Conservation (phyloP, 768 basidiomycete genomes). For the Boletus pseudopeckii region DNA sequence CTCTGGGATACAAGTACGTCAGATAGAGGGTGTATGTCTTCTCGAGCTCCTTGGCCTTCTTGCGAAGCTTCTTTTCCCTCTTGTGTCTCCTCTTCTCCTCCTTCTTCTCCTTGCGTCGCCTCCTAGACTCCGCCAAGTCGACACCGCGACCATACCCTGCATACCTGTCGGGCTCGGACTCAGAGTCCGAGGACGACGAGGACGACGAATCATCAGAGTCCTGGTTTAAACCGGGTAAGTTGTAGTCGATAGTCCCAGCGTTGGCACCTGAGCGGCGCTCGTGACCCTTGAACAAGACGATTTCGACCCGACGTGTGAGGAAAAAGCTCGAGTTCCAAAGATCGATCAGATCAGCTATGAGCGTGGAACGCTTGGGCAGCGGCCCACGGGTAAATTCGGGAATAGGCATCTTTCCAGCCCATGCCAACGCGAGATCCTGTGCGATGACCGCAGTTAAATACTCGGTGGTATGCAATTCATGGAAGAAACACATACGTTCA, state of each 20-base stretch:
- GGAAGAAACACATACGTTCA: slow-evolving; percentile 50
- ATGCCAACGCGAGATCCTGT: slow-evolving; percentile 71
- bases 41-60: slow-evolving; percentile 56
- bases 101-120: slow-evolving; percentile 50
- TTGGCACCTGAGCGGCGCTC: slow-evolving; percentile 70
- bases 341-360: slow-evolving; percentile 70
- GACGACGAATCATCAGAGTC: slow-evolving; percentile 39
- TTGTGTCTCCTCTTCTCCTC: slow-evolving; percentile 59
- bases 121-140: slow-evolving; percentile 49
- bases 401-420: slow-evolving; percentile 73
- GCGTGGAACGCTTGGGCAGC: slow-evolving; percentile 52
- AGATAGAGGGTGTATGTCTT: slow-evolving; percentile 65
- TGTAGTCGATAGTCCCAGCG: slow-evolving; percentile 52
- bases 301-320: slow-evolving; percentile 67
- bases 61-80: slow-evolving; percentile 62
- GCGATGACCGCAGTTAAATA: background rate
- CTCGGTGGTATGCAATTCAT: background rate
- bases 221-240: slow-evolving; percentile 48
- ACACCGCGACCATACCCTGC: slow-evolving; percentile 43
- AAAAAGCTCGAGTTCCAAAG: slow-evolving; percentile 82
- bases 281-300: slow-evolving; percentile 76
- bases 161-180: slow-evolving; percentile 41
- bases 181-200: slow-evolving; percentile 40
- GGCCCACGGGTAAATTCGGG: slow-evolving; percentile 47
- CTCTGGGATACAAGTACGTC: slow-evolving; percentile 42